Percentiles rank a stretch among this genome's conserved stretches.
Conservation (phyloP, 805 yeast genomes). For the Yarrowia osloensis region DNA sequence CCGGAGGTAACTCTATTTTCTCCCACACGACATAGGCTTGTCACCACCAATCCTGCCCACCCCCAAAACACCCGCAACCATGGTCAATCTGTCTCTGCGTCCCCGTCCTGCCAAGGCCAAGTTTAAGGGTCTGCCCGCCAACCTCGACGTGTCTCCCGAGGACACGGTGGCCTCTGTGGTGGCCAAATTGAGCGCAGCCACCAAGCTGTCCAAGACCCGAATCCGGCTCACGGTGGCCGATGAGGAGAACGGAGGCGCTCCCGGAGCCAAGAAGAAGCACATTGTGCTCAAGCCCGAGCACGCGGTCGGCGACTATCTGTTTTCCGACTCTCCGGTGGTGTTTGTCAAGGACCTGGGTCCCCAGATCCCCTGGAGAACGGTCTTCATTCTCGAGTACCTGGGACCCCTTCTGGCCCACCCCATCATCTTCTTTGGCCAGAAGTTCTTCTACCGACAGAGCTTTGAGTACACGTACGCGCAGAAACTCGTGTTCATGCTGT, state of each 20-base stretch:
- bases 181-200: conserved; percentile 48
- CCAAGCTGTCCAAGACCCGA: conserved; percentile 53
- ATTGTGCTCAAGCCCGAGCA: conserved; percentile 50
- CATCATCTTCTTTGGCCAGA: conserved; percentile 55
- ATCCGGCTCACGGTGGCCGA: conserved; percentile 55
- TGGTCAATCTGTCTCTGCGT: conserved; percentile 7
- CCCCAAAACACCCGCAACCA: neutral
- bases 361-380: conserved; percentile 89
- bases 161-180: conserved; percentile 51
- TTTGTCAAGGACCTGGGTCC: conserved; percentile 88
- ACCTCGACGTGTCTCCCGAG: conserved; percentile 41
- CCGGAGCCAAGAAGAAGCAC: conserved; percentile 43
- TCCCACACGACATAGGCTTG: neutral
- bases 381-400: conserved; percentile 81
- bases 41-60: neutral
- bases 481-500: conserved; percentile 54
- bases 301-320: conserved; percentile 51
- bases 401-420: conserved; percentile 88
- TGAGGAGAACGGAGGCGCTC: conserved; percentile 38
- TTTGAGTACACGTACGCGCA: conserved; percentile 55
- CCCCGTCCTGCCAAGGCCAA: conserved; percentile 35
- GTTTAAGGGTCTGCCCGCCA: conserved; percentile 38
- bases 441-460: conserved; percentile 42
- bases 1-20: conserved; percentile 9
- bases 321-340: conserved; percentile 46